Base-by-base conservation (phyloP, 2,329 filamentous ascomycete genomes). In the Zymoseptoria tritici region DNA sequence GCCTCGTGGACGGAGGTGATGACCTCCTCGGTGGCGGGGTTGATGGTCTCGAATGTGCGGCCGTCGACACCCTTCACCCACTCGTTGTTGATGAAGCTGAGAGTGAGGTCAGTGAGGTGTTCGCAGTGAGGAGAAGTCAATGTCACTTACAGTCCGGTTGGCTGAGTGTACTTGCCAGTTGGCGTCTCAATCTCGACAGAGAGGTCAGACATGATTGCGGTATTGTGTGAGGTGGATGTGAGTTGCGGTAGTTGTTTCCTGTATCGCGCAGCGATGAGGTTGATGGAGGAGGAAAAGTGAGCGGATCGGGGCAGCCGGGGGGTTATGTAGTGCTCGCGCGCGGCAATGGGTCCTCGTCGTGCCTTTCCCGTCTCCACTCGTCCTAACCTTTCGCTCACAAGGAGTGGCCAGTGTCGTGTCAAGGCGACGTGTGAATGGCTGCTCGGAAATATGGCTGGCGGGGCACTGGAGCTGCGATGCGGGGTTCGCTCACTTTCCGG, bases 31-130 rank as follows among this genome's bases (percentile, higher is more conserved):
- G 85, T 90, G 65, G 87, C 72, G 61, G 91, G 91, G 83, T 96
- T 96, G 82, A 94, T 87, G 76, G 91, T 89, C 78, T 96, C 91
- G 73, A 96, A 94, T 67, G 87, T 91, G 83, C 90, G 88, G 79
- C 91, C 91, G 70, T 96, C 90, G 64, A 88, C 86, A 74, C 85
- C 82, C 76, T 88, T 85, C 66, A 95, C 85, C 79, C 87, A 97
- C 78, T 97, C 88, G 77, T 93, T 92, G 84, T 94, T 92, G 83
- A 96, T 94, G 83, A 90, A 94, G 62, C 88, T 90, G 70, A 9
- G 20, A 6, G 7, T 11, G 58, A 52, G 50, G 20, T 52, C 7
- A 24, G 50, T 21, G 50, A 24, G 13, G 8, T 5, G 2, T 13
- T 21, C 9, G 22, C 9, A 52, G n/a, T 21, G 20, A 52, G 50